These are phyloP conservation scores for Arachnopeziza araneosa DNA, from an alignment of 2,329 filamentous ascomycete species.

Conservation along the genomic window DNA sequence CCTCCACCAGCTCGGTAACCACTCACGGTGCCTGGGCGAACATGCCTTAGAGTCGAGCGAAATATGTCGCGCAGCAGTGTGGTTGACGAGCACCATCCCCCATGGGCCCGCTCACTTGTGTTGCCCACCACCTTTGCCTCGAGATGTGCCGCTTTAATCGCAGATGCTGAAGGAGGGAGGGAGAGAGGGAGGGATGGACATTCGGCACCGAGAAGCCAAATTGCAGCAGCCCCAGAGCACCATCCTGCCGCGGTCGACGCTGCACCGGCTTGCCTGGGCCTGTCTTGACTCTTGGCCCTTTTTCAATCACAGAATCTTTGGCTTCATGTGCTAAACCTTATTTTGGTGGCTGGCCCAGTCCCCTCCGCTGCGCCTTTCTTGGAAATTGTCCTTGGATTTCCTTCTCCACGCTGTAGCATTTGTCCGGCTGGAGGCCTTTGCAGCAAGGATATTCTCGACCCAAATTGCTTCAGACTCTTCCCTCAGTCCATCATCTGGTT, in stretches of 20 bases:
- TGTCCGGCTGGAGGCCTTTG: too few species aligned
- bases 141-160: too few species aligned
- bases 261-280: neutral
- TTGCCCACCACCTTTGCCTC: too few species aligned
- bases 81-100: neutral
- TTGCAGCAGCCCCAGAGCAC: neutral
- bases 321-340: neutral
- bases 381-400: too few species aligned
- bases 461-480: too few species aligned
- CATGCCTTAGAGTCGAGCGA: slow-evolving; percentile 1
- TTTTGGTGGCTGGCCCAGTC: neutral
- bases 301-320: neutral
- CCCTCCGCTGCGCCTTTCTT: too few species aligned
- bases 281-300: neutral
- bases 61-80: neutral
- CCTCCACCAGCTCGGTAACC: neutral
- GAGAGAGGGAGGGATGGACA: too few species aligned
- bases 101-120: neutral
- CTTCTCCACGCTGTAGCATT: too few species aligned
- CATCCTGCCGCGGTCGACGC: neutral
- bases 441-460: neutral
- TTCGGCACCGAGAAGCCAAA: neutral
- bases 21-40: neutral
- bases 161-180: too few species aligned
- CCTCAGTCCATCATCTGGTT: neutral